Base-by-base conservation (phyloP, 495 filamentous ascomycete genomes). In the Lasiosphaeria miniovina region DNA sequence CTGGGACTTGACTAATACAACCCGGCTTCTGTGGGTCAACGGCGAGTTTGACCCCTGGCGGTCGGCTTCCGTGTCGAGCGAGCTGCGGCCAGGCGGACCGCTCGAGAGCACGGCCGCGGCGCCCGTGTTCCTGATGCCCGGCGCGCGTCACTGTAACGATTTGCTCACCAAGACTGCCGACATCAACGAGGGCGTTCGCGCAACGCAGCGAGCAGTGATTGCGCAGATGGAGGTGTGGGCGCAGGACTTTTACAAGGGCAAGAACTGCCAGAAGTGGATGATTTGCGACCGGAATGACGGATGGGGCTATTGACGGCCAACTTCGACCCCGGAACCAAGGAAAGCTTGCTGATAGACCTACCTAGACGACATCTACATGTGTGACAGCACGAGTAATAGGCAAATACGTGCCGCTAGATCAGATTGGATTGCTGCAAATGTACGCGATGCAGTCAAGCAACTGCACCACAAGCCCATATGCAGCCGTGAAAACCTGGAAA, bases 21-120 rank as follows among this genome's bases (percentile, higher is more conserved):
- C 77, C 5, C 77, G 84, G 4, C 68, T 88, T 15, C 75, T 84
- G 36, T 87, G 82, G 80, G 75, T 77, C 0, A 86, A 87, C 61
- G 85, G 86, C 8, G 75, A 85, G 70, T 84, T 72, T 52, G 84
- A 87, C 61, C 84, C 84, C 15, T 88, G 83, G 85, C 72, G 77
- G 36, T 74, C 80, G 3, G 75, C 80, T 3, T 76, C 75, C 9
- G 75, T 86, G 1, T 80, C 77, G 0, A 82, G 82, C 4, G 71
- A 73, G 31, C 76, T 78, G 61, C 74, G 83, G 4, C 81, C 82
- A 1, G 80, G 78, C 7, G 85, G 84, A 0, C 82, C 82, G n/a
- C 65, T 85, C 6, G 17, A 62, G 48, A 78, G 75, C 32, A 75
- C 74, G 1, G 11, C 66, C 6, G 36, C 73, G 7, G 76, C 71